These are phyloP conservation scores for Lodderomyces pseudojiufengensis DNA, from an alignment of 1,139 yeast genomes.

Conservation along the genomic window DNA sequence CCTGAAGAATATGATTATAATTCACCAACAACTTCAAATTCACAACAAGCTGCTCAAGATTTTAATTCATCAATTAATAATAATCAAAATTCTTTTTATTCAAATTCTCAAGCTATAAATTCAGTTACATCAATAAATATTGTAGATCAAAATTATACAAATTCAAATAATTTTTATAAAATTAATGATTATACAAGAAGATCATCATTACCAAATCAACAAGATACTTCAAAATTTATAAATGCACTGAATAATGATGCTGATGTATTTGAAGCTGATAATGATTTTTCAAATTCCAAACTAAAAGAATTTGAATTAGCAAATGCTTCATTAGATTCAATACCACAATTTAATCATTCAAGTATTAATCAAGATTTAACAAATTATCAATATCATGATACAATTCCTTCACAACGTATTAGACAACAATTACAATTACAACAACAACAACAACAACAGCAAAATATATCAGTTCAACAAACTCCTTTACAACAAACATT, in stretches of 20 bases:
- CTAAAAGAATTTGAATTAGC: conserved; percentile 24
- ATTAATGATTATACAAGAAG: no score
- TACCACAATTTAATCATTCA: conserved; percentile 19
- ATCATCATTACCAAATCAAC: background rate
- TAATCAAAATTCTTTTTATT: conserved; percentile 22
- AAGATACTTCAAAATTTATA: conserved; percentile 7
- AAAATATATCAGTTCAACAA: no score
- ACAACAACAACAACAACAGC: background rate
- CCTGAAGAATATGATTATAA: no score
- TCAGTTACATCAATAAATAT: conserved; percentile 10
- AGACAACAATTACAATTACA: background rate
- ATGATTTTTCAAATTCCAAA: background rate
- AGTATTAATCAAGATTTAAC: conserved; percentile 4
- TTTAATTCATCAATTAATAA: background rate
- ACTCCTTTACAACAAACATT: conserved; percentile 1
- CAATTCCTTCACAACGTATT: conserved; percentile 2
- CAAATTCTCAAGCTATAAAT: conserved; percentile 21
- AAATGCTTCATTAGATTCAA: conserved; percentile 27
- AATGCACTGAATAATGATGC: conserved; percentile 11
- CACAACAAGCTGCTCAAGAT: no score
- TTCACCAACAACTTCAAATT: no score
- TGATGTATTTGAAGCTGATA: background rate
- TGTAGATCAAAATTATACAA: no score
- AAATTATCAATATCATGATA: conserved; percentile 7
- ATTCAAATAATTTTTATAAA: no score